Percentiles rank a stretch among this genome's conserved stretches.
phyloP scores from a whole-genome alignment of 1,284 basidiomycete species.

The Fomitopsis schrenkii region DNA sequence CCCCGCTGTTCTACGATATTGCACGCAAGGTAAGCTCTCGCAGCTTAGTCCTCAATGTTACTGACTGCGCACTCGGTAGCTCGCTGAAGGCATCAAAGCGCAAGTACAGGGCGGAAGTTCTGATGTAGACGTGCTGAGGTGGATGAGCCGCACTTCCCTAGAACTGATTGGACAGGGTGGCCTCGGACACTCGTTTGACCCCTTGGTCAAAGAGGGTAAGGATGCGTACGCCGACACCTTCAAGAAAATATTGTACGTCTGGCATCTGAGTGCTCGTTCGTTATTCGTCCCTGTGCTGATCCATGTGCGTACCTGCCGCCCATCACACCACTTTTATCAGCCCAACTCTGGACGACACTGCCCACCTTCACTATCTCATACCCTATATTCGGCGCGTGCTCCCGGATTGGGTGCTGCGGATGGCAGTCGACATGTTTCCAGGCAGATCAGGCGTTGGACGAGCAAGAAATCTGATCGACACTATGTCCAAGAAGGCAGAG shows the following conservation, averaged over 20 bases:
- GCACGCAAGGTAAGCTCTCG: conserved; percentile 12
- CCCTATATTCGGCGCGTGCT: not conserved
- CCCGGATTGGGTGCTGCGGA: not conserved
- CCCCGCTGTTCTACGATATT: conserved; percentile 20
- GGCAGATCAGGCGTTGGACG: too few relatives aligned
- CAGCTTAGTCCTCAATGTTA: too few relatives aligned
- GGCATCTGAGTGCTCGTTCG: too few relatives aligned
- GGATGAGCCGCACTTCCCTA: conserved; percentile 21
- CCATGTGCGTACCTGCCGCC: too few relatives aligned
- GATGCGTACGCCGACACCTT: conserved; percentile 16
- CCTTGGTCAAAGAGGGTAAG: conserved; percentile 10
- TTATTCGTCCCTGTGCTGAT: too few relatives aligned
- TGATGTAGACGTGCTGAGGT: conserved; percentile 19
- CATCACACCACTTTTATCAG: too few relatives aligned
- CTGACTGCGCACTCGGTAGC: conserved; percentile 1
- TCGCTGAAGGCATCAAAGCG: conserved; percentile 11
- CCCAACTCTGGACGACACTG: not conserved
- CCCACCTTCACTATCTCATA: not conserved
- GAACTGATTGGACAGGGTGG: conserved; percentile 25
- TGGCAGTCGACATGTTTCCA: too few relatives aligned
- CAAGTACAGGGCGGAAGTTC: conserved; percentile 3
- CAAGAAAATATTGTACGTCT: conserved; percentile 16
- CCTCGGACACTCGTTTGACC: conserved; percentile 23
- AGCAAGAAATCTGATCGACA: too few relatives aligned
- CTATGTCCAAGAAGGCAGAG: too few relatives aligned